Conservation (phyloP, 345 rosid genomes). For the Abelmoschus esculentus region DNA sequence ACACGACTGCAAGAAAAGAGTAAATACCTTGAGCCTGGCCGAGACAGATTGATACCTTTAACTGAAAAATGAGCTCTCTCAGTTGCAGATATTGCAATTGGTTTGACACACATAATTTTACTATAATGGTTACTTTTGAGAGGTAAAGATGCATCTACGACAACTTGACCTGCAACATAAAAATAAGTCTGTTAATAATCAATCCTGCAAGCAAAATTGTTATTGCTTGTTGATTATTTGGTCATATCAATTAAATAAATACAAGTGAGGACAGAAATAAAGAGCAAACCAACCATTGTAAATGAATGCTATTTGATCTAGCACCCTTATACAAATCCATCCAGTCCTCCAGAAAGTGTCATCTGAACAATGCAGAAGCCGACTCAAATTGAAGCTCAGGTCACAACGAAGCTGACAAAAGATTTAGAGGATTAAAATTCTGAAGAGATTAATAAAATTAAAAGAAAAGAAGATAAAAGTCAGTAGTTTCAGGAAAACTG, state of each 20-base stretch:
- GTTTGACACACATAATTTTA: constrained; percentile 59
- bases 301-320: too few relatives aligned
- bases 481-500: constrained; percentile 12
- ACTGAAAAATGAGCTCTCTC: constrained; percentile 55
- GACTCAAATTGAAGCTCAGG: constrained; percentile 67
- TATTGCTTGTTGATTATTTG: neutral
- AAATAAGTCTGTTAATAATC: constrained; percentile 10
- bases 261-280: too few relatives aligned
- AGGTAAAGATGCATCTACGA: constrained; percentile 60
- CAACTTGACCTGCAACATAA: constrained; percentile 68
- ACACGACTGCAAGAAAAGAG: too few relatives aligned
- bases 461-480: neutral
- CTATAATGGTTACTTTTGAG: constrained; percentile 46
- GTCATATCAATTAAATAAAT: too few relatives aligned
- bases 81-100: constrained; percentile 66
- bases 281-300: too few relatives aligned
- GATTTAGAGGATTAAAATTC: constrained; percentile 8
- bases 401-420: constrained; percentile 55
- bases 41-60: constrained; percentile 70
- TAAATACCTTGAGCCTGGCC: constrained; percentile 55
- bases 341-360: too few relatives aligned
- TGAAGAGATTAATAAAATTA: constrained; percentile 7
- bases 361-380: constrained; percentile 44
- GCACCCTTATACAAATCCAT: too few relatives aligned
- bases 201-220: constrained; percentile 1